Evolutionary conservation across 768 basidiomycete genomes (phyloP).

Genomic region (Favolaschia claudopus): DNA sequence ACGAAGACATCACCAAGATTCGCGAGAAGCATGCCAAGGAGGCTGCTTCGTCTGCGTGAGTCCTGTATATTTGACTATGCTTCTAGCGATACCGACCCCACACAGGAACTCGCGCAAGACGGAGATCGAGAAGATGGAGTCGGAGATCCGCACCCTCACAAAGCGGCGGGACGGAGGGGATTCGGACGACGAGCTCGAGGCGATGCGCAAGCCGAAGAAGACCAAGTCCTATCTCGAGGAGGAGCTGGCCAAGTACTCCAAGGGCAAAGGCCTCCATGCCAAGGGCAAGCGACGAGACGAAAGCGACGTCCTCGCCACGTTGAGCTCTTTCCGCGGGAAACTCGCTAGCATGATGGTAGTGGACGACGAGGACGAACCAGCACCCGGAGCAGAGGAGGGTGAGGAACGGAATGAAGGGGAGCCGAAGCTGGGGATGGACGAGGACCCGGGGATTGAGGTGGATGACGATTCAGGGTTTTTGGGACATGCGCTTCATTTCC

Average conservation of each 20-base stretch:
- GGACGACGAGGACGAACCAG: constrained; percentile 25
- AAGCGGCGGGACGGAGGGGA: constrained; percentile 65
- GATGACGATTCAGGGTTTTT: constrained; percentile 82
- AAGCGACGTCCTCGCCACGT: constrained; percentile 68
- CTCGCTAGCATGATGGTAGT: constrained; percentile 51
- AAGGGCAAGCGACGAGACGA: constrained; percentile 76
- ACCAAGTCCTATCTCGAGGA: constrained; percentile 78
- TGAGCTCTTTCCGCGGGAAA: constrained; percentile 77
- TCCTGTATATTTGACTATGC: not conserved
- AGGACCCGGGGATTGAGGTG: constrained; percentile 71
- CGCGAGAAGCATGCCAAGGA: constrained; percentile 80
- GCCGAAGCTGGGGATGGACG: constrained; percentile 33
- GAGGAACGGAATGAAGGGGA: constrained; percentile 32
- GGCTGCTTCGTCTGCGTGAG: constrained; percentile 68
- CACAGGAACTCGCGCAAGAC: constrained; percentile 68
- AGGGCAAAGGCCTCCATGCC: constrained; percentile 63
- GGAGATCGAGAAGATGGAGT: constrained; percentile 89
- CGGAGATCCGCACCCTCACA: constrained; percentile 81
- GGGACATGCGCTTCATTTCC: constrained; percentile 74
- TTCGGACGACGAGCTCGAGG: constrained; percentile 66
- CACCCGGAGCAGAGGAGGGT: constrained; percentile 23
- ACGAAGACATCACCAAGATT: constrained; percentile 70
- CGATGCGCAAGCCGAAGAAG: constrained; percentile 56
- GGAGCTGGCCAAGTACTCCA: constrained; percentile 83
- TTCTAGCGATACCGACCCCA: not conserved